Evolutionary conservation across 768 basidiomycete species (phyloP), one percentile per base, ranked within the genome.

Genomic region (Psilocybe cubensis): DNA sequence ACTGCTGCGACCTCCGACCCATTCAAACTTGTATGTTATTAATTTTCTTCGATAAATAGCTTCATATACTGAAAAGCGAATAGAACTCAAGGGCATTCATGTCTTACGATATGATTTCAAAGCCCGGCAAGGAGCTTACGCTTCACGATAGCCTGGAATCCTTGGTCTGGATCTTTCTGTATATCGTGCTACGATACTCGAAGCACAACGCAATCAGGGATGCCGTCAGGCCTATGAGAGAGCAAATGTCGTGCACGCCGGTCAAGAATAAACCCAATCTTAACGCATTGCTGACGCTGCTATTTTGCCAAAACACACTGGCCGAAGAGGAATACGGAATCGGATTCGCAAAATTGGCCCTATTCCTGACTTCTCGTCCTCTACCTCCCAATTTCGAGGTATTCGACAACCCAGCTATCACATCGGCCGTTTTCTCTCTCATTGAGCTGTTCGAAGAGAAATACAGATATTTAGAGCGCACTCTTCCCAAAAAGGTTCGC

Each of bases 131-230:
- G 12, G 14, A 21, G 18, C 42, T 3, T n/a, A 52, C 44, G 14
- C 20, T 45, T 3, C 49, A 51, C 2, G 57, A 58, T 12, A 43
- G 47, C 29, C 40, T 58, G 17, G 53, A 54, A 11, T 54, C 53
- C 1, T 33, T 54, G 9, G 17, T 28, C 25, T 54, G 53, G 53
- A 28, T 54, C 9, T 11, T 54, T 3, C n/a, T 54, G 3, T 54
- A 54, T 54, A 9, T n/a, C 21, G 21, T 38, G 18, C n/a, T 54
- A 11, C 53, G 45, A 12, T 40, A 18, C 7, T 27, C 51, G 12
- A 38, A 18, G 28, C n/a, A 47, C 21, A 38, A 51, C n/a, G 45
- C 45, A 9, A n/a, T 25, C 21, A 24, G 10, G 28, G 45, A 25
- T 12, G 23, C 45, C 14, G 12, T 38, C 5, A 38, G 12, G 4